phyloP scores from a whole-genome alignment of 1,139 yeast species.

The Blastobotrys ciferrii region DNA sequence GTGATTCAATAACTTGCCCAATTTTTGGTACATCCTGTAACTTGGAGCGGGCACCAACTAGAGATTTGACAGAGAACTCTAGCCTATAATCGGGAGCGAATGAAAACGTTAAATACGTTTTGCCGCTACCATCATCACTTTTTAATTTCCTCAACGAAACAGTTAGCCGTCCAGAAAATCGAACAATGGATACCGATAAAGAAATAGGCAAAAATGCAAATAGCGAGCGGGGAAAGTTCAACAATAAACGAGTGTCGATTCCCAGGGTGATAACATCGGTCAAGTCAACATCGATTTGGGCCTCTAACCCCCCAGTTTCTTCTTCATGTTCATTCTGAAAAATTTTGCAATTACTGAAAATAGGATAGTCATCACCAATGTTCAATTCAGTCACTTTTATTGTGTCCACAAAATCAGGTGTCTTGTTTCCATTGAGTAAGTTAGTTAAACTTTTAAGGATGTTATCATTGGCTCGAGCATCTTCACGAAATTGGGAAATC shows the following conservation, averaged over 20 bases:
- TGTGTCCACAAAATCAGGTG: slow-evolving; percentile 79
- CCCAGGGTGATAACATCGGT: slow-evolving; percentile 89
- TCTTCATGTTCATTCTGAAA: slow-evolving; percentile 33
- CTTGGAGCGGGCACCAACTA: slow-evolving; percentile 90
- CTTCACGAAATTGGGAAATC: slow-evolving; percentile 78
- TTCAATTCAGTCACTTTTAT: slow-evolving; percentile 83
- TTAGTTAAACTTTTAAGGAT: slow-evolving; percentile 72
- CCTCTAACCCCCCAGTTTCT: slow-evolving; percentile 56
- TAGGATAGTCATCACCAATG: slow-evolving; percentile 94
- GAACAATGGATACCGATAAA: slow-evolving; percentile 78
- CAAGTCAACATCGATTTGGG: slow-evolving; percentile 89
- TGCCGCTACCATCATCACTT: slow-evolving; percentile 27
- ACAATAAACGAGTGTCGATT: slow-evolving; percentile 73
- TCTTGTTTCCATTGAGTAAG: slow-evolving; percentile 47
- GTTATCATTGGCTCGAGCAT: slow-evolving; percentile 81
- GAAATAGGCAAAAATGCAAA: slow-evolving; percentile 80
- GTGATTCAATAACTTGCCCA: slow-evolving; percentile 76
- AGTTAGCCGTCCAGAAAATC: slow-evolving; percentile 90
- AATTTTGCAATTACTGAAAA: slow-evolving; percentile 88
- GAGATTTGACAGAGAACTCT: slow-evolving; percentile 79
- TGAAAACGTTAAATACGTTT: slow-evolving; percentile 79
- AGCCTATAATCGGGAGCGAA: slow-evolving; percentile 87
- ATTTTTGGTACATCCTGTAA: slow-evolving; percentile 92
- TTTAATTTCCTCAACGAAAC: slow-evolving; percentile 55
- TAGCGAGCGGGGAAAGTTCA: slow-evolving; percentile 81